Conservation (phyloP, 1,139 yeast species). For the Suhomyces bokatorum region DNA sequence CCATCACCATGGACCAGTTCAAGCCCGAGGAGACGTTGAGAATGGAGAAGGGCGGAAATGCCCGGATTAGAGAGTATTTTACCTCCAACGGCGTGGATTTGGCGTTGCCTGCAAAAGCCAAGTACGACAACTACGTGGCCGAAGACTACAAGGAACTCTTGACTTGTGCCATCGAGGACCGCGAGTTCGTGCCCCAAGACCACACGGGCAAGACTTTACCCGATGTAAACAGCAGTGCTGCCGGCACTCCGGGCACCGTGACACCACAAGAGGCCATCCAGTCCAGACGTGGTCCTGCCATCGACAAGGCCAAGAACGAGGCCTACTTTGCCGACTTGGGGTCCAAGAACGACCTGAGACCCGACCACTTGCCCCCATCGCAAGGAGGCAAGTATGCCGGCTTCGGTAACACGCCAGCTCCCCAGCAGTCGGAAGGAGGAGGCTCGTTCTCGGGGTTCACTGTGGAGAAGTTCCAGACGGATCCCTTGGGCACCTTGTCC, state of each 20-base stretch:
- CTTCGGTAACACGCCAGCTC: conserved; percentile 78
- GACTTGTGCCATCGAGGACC: conserved; percentile 73
- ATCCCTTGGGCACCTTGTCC: conserved; percentile 84
- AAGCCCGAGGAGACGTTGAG: conserved; percentile 84
- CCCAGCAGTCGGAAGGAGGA: conserved; percentile 28
- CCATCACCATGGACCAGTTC: conserved; percentile 97
- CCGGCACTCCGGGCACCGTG: conserved; percentile 20
- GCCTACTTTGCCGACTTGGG: conserved; percentile 82
- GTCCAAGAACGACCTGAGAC: conserved; percentile 65
- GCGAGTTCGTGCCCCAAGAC: conserved; percentile 66
- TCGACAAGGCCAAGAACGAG: conserved; percentile 65
- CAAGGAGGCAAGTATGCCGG: conserved; percentile 94
- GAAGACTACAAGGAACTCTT: conserved; percentile 87
- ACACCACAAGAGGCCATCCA: conserved; percentile 36
- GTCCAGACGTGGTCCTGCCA: conserved; percentile 41
- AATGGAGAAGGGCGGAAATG: conserved; percentile 96
- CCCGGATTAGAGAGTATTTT: conserved; percentile 68
- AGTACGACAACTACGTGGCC: conserved; percentile 89
- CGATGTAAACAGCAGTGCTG: conserved; percentile 16
- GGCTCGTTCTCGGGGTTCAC: conserved; percentile 58
- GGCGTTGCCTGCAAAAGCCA: conserved; percentile 62
- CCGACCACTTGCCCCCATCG: conserved; percentile 82
- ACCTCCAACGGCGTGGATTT: conserved; percentile 71
- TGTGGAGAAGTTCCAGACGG: conserved; percentile 74
- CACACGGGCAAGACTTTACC: conserved; percentile 56